Percentiles rank a stretch among this genome's conserved stretches.
phyloP scores from a whole-genome alignment of 2,329 filamentous ascomycete genomes.

The Penicillium expansum region DNA sequence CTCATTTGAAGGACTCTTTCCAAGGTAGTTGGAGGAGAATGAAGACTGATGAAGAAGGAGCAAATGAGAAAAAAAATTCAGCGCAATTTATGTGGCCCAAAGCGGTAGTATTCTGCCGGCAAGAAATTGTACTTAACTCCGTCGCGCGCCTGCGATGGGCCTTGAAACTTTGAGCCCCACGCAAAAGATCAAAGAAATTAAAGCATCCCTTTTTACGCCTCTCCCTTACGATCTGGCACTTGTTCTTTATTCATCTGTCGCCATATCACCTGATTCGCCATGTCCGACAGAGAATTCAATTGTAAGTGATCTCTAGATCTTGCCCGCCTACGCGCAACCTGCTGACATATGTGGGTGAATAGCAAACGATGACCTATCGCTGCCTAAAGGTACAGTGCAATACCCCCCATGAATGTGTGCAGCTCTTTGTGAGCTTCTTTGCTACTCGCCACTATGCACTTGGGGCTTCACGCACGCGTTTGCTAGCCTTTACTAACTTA shows the following conservation, averaged over 20 bases:
- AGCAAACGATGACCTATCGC: slow-evolving; percentile 59
- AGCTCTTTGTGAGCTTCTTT: not conserved
- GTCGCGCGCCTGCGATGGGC: slow-evolving; percentile 11
- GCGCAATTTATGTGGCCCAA: slow-evolving; percentile 20
- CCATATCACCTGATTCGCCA: slow-evolving; percentile 24
- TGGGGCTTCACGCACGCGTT: not conserved
- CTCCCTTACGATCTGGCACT: not conserved
- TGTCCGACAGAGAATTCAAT: slow-evolving; percentile 57
- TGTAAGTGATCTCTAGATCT: slow-evolving; percentile 35
- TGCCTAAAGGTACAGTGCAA: slow-evolving; percentile 53
- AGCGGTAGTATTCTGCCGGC: slow-evolving; percentile 31
- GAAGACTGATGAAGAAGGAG: slow-evolving; percentile 12
- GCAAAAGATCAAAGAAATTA: slow-evolving; percentile 17
- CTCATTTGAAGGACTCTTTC: slow-evolving; percentile 18
- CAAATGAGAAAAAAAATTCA: slow-evolving; percentile 21
- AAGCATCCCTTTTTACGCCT: slow-evolving; percentile 2
- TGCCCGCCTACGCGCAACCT: slow-evolving; percentile 14
- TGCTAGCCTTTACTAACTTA: slow-evolving; percentile 10
- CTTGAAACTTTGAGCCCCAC: slow-evolving; percentile 20
- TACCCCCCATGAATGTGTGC: not conserved
- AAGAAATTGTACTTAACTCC: slow-evolving; percentile 23
- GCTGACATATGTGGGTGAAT: slow-evolving; percentile 22
- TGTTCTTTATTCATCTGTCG: not conserved
- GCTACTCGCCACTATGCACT: not conserved
- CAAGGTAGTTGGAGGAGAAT: slow-evolving; percentile 14